These are phyloP conservation scores for Phytophthora palmivora DNA, from an alignment of 352 stramenopile genomes.

Conservation along the genomic window DNA sequence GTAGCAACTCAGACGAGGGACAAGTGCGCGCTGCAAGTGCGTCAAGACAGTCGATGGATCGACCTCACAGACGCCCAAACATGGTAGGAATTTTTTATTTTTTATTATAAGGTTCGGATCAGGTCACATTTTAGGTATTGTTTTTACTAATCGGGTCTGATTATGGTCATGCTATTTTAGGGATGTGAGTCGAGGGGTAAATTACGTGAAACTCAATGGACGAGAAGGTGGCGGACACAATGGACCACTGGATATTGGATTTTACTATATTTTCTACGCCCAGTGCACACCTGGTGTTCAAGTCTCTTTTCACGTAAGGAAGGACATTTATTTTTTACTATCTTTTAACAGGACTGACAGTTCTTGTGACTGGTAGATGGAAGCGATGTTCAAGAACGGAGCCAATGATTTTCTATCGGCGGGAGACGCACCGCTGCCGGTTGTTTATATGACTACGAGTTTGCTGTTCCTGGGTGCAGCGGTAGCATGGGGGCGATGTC, in stretches of 20 bases:
- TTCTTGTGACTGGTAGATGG: conserved; percentile 52
- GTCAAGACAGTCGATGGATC: conserved; percentile 59
- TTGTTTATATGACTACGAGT: conserved; percentile 85
- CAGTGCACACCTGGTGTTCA: conserved; percentile 77
- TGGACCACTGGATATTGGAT: conserved; percentile 50
- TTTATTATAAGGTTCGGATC: background rate
- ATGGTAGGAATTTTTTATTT: conserved; percentile 36
- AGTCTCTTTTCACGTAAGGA: conserved; percentile 88
- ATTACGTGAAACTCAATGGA: conserved; percentile 19
- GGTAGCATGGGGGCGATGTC: conserved; percentile 69
- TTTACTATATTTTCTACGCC: conserved; percentile 92
- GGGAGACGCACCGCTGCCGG: conserved; percentile 84
- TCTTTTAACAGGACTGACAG: background rate
- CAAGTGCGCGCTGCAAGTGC: conserved; percentile 58
- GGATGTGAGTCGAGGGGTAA: conserved; percentile 54
- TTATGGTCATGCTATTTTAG: conserved; percentile 20
- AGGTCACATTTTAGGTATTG: too few species aligned
- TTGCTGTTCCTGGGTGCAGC: conserved; percentile 69
- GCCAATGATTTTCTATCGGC: conserved; percentile 86
- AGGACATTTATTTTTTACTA: conserved; percentile 2
- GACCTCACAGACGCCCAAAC: conserved; percentile 63
- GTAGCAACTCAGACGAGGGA: conserved; percentile 1
- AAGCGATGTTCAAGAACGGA: conserved; percentile 84
- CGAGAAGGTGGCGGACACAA: conserved; percentile 21
- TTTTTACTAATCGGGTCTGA: conserved; percentile 2